phyloP scores from a whole-genome alignment of 2,329 filamentous ascomycete species.

The Phyllosticta citriasiana region DNA sequence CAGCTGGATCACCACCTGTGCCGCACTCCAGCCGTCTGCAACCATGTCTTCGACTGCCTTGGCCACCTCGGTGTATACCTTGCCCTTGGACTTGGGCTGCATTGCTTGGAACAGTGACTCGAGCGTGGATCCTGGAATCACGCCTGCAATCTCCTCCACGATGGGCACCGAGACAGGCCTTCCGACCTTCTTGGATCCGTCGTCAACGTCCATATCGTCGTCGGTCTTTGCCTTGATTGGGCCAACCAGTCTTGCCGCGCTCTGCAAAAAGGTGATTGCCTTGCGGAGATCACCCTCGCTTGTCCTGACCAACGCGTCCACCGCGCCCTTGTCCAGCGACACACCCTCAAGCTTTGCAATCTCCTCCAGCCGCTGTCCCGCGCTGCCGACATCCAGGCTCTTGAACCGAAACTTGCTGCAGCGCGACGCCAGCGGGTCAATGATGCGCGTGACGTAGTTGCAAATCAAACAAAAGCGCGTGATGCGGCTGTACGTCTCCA shows the following conservation, averaged over 20 bases:
- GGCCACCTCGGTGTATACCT: conserved; percentile 63
- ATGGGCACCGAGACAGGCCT: conserved; percentile 61
- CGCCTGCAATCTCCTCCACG: conserved; percentile 91
- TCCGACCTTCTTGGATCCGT: conserved; percentile 8
- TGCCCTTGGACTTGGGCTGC: conserved; percentile 40
- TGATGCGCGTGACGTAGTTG: conserved; percentile 97
- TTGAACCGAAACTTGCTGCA: conserved; percentile 99
- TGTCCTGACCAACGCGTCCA: conserved; percentile 75
- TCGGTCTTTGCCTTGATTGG: conserved; percentile 36
- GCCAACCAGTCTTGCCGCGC: conserved; percentile 79
- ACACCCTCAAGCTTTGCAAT: conserved; percentile 78
- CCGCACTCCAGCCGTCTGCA: conserved; percentile 93
- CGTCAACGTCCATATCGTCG: conserved; percentile 36
- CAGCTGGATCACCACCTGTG: conserved; percentile 74
- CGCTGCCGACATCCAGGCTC: conserved; percentile 78
- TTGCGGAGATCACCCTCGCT: conserved; percentile 92
- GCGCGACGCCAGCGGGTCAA: conserved; percentile 84
- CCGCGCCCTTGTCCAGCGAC: conserved; percentile 62
- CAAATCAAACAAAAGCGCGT: conserved; percentile 96
- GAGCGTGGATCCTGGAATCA: conserved; percentile 71
- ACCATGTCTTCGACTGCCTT: conserved; percentile 81
- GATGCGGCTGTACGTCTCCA: conserved; percentile 97
- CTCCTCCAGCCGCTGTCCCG: conserved; percentile 64
- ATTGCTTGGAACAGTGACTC: conserved; percentile 62
- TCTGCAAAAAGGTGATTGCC: conserved; percentile 93